Evolutionary conservation across 148 eudicot species (phyloP).

Genomic region (Talinum fruticosum): DNA sequence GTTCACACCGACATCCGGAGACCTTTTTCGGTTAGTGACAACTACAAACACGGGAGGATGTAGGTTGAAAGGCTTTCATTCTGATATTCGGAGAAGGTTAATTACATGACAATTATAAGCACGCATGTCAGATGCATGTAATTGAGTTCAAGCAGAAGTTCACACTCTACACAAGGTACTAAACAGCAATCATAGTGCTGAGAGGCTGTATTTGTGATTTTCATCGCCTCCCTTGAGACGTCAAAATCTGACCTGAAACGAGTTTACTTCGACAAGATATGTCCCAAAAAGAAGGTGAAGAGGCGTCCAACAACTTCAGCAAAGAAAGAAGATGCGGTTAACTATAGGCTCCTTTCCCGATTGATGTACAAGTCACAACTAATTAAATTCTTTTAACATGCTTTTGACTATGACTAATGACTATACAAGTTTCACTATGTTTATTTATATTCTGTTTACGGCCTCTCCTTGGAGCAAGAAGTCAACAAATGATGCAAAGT

Average conservation of each 20-base stretch:
- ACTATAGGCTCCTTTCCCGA: neutral
- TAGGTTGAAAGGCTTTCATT: too few species aligned
- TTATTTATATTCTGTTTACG: slow-evolving; percentile 29
- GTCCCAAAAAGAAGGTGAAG: neutral
- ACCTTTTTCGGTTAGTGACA: too few species aligned
- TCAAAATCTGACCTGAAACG: neutral
- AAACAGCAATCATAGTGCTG: neutral
- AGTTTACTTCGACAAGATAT: neutral
- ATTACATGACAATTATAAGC: too few species aligned
- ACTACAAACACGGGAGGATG: too few species aligned
- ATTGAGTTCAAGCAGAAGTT: too few species aligned
- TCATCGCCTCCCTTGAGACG: neutral
- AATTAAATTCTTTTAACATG: slow-evolving; percentile 6
- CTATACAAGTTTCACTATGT: slow-evolving; percentile 11
- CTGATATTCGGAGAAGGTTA: too few species aligned
- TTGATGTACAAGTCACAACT: slow-evolving; percentile 3
- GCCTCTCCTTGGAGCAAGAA: slow-evolving; percentile 57
- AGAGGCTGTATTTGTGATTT: neutral
- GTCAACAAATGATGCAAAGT: slow-evolving; percentile 77
- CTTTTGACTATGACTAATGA: neutral
- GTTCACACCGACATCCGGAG: too few species aligned
- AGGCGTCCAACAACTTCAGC: neutral
- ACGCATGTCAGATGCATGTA: too few species aligned
- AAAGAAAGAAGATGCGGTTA: neutral
- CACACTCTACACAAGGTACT: neutral